These are phyloP conservation scores for Bipolaris cookei DNA, from an alignment of 2,329 filamentous ascomycete species.

Conservation along the genomic window DNA sequence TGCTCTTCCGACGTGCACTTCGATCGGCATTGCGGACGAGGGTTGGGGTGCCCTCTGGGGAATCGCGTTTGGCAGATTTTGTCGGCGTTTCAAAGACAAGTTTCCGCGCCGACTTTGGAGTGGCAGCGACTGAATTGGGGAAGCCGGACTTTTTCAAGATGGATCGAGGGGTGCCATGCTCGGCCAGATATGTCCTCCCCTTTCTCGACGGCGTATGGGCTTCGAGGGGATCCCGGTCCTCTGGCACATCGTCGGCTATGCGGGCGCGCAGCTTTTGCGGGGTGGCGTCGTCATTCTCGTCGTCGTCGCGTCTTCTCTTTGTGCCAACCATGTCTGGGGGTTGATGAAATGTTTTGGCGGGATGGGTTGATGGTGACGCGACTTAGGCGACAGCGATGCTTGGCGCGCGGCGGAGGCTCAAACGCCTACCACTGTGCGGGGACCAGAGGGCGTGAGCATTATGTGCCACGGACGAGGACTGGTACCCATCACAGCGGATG, in stretches of 20 bases:
- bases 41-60: constrained; percentile 62
- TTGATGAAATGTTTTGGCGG: constrained; percentile 11
- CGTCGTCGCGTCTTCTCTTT: constrained; percentile 41
- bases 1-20: constrained; percentile 86
- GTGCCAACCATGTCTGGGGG: constrained; percentile 37
- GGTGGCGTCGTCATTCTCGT: constrained; percentile 28
- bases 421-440: background rate
- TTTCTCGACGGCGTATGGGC: constrained; percentile 42
- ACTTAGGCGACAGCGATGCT: constrained; percentile 29
- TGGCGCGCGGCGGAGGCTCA: constrained; percentile 12
- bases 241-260: constrained; percentile 18
- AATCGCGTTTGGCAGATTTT: constrained; percentile 45
- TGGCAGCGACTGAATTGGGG: constrained; percentile 36
- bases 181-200: constrained; percentile 28
- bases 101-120: constrained; percentile 54
- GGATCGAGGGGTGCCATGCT: constrained; percentile 42
- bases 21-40: constrained; percentile 76
- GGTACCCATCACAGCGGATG: background rate
- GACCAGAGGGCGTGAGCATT: background rate
- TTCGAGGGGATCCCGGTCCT: constrained; percentile 30
- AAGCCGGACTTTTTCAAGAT: constrained; percentile 43
- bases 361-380: constrained; percentile 23
- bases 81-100: constrained; percentile 56
- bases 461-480: background rate
- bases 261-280: constrained; percentile 39